Evolutionary conservation across 2,329 filamentous ascomycete species (phyloP), one percentile per base, ranked within the genome.

Genomic region (Fusarium sambucinum): DNA sequence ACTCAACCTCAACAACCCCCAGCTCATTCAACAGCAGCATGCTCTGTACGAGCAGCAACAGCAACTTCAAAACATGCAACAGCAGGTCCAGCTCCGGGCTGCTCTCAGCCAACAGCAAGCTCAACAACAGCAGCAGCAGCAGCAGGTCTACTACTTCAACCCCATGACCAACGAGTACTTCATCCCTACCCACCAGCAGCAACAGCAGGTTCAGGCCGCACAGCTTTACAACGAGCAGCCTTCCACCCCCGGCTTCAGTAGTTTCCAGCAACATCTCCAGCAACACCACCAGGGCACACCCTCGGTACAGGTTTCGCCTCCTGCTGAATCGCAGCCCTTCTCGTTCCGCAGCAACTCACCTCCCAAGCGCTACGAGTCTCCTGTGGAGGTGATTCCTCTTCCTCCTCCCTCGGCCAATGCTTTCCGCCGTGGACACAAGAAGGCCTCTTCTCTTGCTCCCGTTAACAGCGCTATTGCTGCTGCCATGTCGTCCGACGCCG

Each of bases 371-470:
- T 86, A 87, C 47, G 86, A 90, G 51, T 91, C 92, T 19, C 92
- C 91, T 7, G 87, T 87, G 16, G 89, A 92, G 72, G 82, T 85
- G 16, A 79, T 81, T 4, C 93, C 94, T 40, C 87, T 97, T 54
- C 94, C 94, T 53, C 93, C 93, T 29, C 93, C 93, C 61, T 96
- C 94, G 56, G 92, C 92, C 70, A 96, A 94, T 75, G 93, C 94
- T 44, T 97, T 97, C 85, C 94, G 94, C 66, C 93, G 94, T 60
- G 92, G 93, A 58, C 95, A 98, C 81, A 96, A 96, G 85, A 97
- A 97, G 87, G 88, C 89, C 13, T 88, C 89, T 23, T 97, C 95
- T 7, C 85, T 94, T 29, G 87, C 90, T 52, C 86, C 85, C 51
- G 86, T 86, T 66, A 88, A 87, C 72, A 78, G 76, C 40, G 79